A percentile compares a stretch with the other conserved stretches of the same genome.
These are phyloP conservation scores for Aureobasidium sp. DNA, from an alignment of 2,329 filamentous ascomycete genomes.

Conservation along the genomic window DNA sequence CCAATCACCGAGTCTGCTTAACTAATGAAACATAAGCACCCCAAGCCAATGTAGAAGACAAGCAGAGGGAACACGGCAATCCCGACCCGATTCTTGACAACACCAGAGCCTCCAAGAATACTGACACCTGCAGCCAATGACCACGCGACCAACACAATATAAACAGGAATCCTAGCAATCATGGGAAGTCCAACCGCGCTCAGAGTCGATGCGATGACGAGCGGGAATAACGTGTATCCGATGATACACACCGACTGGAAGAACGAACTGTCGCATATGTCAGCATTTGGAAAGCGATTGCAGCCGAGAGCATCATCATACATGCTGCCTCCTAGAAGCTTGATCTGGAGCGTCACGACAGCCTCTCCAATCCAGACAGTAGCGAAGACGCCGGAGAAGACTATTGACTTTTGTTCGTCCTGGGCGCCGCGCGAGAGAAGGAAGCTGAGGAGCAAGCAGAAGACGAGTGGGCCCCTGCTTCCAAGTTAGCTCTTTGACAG, in stretches of 20 bases:
- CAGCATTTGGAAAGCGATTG: slow-evolving; percentile 17
- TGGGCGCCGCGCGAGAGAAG: slow-evolving; percentile 78
- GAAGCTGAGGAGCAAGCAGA: slow-evolving; percentile 82
- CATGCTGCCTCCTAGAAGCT: slow-evolving; percentile 94
- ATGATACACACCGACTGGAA: slow-evolving; percentile 98
- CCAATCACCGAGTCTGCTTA: slow-evolving; percentile 37
- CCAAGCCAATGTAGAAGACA: slow-evolving; percentile 88
- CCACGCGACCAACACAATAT: slow-evolving; percentile 82
- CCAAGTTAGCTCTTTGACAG: slow-evolving; percentile 19
- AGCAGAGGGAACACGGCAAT: slow-evolving; percentile 92
- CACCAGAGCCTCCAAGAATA: slow-evolving; percentile 89
- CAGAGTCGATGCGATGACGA: slow-evolving; percentile 86
- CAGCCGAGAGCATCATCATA: slow-evolving; percentile 45
- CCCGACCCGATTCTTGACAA: slow-evolving; percentile 88
- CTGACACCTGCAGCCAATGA: slow-evolving; percentile 92
- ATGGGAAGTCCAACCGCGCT: slow-evolving; percentile 74
- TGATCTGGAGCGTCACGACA: slow-evolving; percentile 96
- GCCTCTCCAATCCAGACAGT: slow-evolving; percentile 96
- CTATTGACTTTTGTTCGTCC: slow-evolving; percentile 72
- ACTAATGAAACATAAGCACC: slow-evolving; percentile 95
- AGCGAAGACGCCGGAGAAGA: slow-evolving; percentile 94
- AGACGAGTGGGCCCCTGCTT: slow-evolving; percentile 79
- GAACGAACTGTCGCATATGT: slow-evolving; percentile 64
- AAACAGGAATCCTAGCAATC: slow-evolving; percentile 82
- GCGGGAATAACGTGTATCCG: slow-evolving; percentile 93